Percentiles rank a stretch among this genome's conserved stretches.
Evolutionary conservation across 2,329 filamentous ascomycete species (phyloP).

Genomic region (Hypoxylon sp.): DNA sequence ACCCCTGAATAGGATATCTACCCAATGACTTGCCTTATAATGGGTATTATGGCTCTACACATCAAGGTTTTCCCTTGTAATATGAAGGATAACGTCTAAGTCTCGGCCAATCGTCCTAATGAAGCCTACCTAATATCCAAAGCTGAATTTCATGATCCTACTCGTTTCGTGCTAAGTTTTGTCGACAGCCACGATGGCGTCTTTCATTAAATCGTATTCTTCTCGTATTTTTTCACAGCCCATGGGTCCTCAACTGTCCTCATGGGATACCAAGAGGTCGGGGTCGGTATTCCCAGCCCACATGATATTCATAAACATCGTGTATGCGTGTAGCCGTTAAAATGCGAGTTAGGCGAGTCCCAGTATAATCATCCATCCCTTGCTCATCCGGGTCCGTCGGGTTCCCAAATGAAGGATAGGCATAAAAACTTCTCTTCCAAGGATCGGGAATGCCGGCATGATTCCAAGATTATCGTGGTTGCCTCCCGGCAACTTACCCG

Average conservation of each 20-base stretch:
- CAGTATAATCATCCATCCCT: slow-evolving; percentile 15
- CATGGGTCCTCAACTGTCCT: not conserved
- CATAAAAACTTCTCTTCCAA: slow-evolving; percentile 7
- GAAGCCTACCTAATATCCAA: slow-evolving; percentile 6
- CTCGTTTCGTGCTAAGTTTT: not conserved
- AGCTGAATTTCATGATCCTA: slow-evolving; percentile 13
- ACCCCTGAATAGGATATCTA: slow-evolving; percentile 14
- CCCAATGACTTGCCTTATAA: slow-evolving; percentile 18
- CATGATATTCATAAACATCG: slow-evolving; percentile 7
- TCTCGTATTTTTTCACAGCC: not conserved
- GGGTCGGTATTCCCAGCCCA: slow-evolving; percentile 1
- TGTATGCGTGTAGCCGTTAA: slow-evolving; percentile 29
- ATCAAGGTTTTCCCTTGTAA: slow-evolving; percentile 31
- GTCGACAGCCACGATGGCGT: not conserved
- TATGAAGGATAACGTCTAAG: slow-evolving; percentile 15
- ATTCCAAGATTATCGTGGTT: slow-evolving; percentile 5
- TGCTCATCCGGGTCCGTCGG: slow-evolving; percentile 26
- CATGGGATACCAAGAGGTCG: not conserved
- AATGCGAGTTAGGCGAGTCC: slow-evolving; percentile 11
- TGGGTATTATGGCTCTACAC: slow-evolving; percentile 6
- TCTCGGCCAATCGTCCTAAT: slow-evolving; percentile 19
- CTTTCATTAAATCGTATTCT: not conserved
- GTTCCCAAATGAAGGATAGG: slow-evolving; percentile 10
- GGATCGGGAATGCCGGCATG: slow-evolving; percentile 4
- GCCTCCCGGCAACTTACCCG: slow-evolving; percentile 8